phyloP scores from a whole-genome alignment of 345 rosid species.

The Turritis glabra region DNA sequence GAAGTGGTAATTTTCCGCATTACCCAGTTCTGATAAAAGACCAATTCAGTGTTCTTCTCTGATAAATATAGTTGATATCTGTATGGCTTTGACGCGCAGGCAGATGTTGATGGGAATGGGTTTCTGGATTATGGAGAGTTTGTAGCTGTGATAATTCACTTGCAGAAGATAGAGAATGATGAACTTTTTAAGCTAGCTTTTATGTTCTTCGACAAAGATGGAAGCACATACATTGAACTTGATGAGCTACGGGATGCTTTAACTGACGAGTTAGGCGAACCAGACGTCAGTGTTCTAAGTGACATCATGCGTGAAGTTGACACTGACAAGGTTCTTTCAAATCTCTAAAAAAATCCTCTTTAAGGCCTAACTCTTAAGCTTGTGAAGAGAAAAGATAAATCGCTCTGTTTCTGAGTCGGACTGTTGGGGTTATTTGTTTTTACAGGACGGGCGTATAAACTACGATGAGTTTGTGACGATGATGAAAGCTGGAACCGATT shows the following conservation, averaged over 20 bases:
- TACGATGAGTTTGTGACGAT: slow-evolving; percentile 92
- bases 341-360: slow-evolving; percentile 2
- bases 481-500: slow-evolving; percentile 99
- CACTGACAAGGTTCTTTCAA: slow-evolving; percentile 71
- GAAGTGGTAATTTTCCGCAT: slow-evolving; percentile 69
- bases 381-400: not conserved
- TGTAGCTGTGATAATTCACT: slow-evolving; percentile 96
- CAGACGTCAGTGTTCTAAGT: slow-evolving; percentile 60
- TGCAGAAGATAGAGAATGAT: slow-evolving; percentile 96
- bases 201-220: slow-evolving; percentile 87
- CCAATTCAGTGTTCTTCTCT: not conserved
- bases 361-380: not conserved
- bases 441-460: slow-evolving; percentile 83
- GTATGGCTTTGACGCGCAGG: slow-evolving; percentile 48
- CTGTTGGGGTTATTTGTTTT: slow-evolving; percentile 8
- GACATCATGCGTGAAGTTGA: slow-evolving; percentile 97
- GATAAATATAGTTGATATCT: not conserved
- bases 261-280: slow-evolving; percentile 74
- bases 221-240: slow-evolving; percentile 73
- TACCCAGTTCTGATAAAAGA: not conserved
- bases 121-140: slow-evolving; percentile 89
- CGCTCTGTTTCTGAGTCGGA: slow-evolving; percentile 6
- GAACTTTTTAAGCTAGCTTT: slow-evolving; percentile 93
- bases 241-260: slow-evolving; percentile 76
- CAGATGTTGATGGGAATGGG: slow-evolving; percentile 96